A percentile compares a stretch with the other conserved stretches of the same genome.
These are phyloP conservation scores for Aspergillus sp. DNA, from an alignment of 2,329 filamentous ascomycete species.

Conservation along the genomic window DNA sequence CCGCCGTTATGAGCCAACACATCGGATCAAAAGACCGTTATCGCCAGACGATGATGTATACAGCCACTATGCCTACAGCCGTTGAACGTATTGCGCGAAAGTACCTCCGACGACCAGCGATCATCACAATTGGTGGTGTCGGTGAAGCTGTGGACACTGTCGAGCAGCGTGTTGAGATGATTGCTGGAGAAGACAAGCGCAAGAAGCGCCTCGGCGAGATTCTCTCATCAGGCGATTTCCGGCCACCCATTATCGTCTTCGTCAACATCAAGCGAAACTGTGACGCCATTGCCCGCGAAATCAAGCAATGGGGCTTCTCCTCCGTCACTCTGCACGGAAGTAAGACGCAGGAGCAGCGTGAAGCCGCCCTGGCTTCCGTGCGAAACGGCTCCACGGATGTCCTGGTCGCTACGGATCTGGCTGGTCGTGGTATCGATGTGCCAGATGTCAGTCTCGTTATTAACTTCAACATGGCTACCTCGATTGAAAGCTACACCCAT, in stretches of 20 bases:
- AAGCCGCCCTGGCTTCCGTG: constrained; percentile 83
- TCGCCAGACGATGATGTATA: constrained; percentile 99
- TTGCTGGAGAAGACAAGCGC: constrained; percentile 87
- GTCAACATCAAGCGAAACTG: constrained; percentile 99
- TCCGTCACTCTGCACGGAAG: constrained; percentile 89
- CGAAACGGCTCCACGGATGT: constrained; percentile 79
- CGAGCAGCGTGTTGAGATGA: constrained; percentile 92
- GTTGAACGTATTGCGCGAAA: constrained; percentile 97
- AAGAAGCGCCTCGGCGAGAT: constrained; percentile 97
- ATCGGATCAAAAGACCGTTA: constrained; percentile 76
- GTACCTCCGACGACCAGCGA: constrained; percentile 88
- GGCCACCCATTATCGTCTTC: constrained; percentile 93
- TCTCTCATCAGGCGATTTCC: constrained; percentile 74
- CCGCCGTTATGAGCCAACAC: constrained; percentile 77
- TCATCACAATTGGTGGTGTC: constrained; percentile 89
- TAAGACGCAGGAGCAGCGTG: constrained; percentile 97
- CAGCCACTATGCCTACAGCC: constrained; percentile 90
- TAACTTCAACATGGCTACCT: constrained; percentile 98
- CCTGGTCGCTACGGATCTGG: constrained; percentile 91
- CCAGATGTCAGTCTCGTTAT: constrained; percentile 89
- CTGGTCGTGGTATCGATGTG: constrained; percentile 96
- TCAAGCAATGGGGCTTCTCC: constrained; percentile 89
- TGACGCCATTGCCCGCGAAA: constrained; percentile 89
- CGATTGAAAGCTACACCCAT: constrained; percentile 94
- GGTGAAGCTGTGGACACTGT: constrained; percentile 97